Percentiles rank a stretch among this genome's conserved stretches.
These are phyloP conservation scores for Apiospora rasikravindrae DNA, from an alignment of 2,329 filamentous ascomycete species.

Conservation along the genomic window DNA sequence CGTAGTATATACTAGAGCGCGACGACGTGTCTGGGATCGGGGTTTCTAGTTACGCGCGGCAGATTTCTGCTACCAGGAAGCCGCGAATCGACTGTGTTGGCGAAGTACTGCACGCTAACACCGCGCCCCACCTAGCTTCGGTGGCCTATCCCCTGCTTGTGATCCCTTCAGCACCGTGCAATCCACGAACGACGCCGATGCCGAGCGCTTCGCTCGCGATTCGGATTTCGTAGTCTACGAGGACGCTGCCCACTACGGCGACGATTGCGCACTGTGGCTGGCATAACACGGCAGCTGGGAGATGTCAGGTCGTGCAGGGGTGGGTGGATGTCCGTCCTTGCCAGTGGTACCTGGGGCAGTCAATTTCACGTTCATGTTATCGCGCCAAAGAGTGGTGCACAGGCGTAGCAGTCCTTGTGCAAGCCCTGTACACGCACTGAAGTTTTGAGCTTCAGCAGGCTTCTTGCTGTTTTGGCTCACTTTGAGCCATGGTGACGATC, in stretches of 20 bases:
- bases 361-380: not conserved
- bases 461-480: not conserved
- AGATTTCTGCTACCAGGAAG: not conserved
- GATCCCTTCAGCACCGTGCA: not conserved
- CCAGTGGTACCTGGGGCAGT: not conserved
- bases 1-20: not conserved
- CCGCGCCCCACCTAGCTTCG: not conserved
- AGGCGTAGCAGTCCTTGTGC: not conserved
- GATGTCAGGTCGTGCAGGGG: not conserved
- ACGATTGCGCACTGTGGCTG: too few species aligned
- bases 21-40: not conserved
- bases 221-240: too few species aligned
- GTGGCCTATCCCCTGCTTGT: not conserved
- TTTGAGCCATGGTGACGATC: not conserved
- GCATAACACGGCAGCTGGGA: not conserved
- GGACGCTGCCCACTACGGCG: too few species aligned
- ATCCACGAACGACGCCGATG: not conserved
- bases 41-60: not conserved
- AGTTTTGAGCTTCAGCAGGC: not conserved
- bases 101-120: not conserved
- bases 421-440: not conserved
- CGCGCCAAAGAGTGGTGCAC: not conserved
- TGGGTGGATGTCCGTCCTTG: not conserved
- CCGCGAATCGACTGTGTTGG: not conserved
- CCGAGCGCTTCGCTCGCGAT: too few species aligned